These are phyloP conservation scores for Melanopsichium pennsylvanicum DNA, from an alignment of 1,284 basidiomycete species.

Conservation along the genomic window DNA sequence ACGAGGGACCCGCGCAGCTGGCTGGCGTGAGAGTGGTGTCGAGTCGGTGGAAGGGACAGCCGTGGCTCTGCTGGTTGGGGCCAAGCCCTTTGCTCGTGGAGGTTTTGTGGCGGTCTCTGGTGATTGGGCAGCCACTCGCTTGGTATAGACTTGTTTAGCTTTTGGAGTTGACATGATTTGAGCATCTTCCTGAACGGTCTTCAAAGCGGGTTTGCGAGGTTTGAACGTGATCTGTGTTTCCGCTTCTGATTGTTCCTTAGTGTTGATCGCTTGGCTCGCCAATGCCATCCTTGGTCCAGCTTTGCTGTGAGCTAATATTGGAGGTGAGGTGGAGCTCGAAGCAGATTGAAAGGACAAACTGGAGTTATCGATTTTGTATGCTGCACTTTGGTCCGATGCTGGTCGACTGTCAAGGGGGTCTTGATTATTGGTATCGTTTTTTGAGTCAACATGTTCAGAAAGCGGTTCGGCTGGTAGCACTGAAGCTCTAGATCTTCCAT, in stretches of 20 bases:
- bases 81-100: neutral
- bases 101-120: slow-evolving; percentile 8
- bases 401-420: neutral
- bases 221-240: neutral
- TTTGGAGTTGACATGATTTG: slow-evolving; percentile 8
- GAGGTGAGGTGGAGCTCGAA: neutral
- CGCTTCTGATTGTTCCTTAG: neutral
- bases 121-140: neutral
- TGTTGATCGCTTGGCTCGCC: neutral
- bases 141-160: neutral
- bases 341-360: slow-evolving; percentile 28
- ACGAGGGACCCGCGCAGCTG: slow-evolving; percentile 19
- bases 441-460: neutral
- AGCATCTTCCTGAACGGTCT: neutral
- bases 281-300: neutral
- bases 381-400: slow-evolving; percentile 8
- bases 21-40: slow-evolving; percentile 15
- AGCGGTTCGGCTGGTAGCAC: slow-evolving; percentile 2
- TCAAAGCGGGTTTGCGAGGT: neutral
- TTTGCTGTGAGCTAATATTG: neutral
- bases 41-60: slow-evolving; percentile 10
- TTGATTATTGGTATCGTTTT: neutral
- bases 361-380: slow-evolving; percentile 25
- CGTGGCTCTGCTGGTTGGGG: neutral
- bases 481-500: slow-evolving; percentile 23